Conservation (phyloP, 176 grass and related monocot genomes). For the Ananas comosus region DNA sequence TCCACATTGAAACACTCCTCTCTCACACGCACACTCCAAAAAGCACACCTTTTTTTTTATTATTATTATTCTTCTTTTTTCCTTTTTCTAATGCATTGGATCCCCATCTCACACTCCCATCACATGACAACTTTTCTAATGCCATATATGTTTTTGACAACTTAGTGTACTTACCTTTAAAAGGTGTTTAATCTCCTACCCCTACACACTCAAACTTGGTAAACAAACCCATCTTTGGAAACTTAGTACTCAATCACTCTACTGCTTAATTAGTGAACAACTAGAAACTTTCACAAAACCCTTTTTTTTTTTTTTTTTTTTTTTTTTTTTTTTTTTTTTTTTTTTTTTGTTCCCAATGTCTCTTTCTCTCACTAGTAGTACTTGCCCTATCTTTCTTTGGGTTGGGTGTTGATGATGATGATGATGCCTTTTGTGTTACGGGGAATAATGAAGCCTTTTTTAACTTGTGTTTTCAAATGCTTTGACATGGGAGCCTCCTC, state of each 20-base stretch:
- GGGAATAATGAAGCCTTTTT: conserved; percentile 3
- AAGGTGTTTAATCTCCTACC: too few species aligned
- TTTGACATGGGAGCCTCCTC: conserved; percentile 3
- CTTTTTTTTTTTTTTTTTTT: not conserved
- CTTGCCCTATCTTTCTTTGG: not conserved
- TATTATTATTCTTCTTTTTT: not conserved
- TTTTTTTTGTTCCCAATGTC: not conserved
- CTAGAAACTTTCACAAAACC: not conserved
- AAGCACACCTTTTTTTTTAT: too few species aligned
- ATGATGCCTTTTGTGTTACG: conserved; percentile 1
- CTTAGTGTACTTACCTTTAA: too few species aligned
- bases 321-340: not conserved
- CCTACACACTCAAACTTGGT: too few species aligned
- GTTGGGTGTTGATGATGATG: not conserved
- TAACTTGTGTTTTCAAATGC: not conserved
- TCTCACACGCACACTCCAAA: not conserved
- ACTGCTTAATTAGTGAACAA: not conserved
- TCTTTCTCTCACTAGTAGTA: not conserved
- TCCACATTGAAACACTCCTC: not conserved
- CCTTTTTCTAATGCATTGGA: not conserved
- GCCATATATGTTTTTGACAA: not conserved
- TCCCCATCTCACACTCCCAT: not conserved
- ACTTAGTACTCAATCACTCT: not conserved
- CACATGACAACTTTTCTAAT: not conserved
- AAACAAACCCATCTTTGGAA: not conserved